Evolutionary conservation across 1,284 basidiomycete genomes (phyloP), one percentile per base, ranked within the genome.

Genomic region (Apiotrichum gamsii): DNA sequence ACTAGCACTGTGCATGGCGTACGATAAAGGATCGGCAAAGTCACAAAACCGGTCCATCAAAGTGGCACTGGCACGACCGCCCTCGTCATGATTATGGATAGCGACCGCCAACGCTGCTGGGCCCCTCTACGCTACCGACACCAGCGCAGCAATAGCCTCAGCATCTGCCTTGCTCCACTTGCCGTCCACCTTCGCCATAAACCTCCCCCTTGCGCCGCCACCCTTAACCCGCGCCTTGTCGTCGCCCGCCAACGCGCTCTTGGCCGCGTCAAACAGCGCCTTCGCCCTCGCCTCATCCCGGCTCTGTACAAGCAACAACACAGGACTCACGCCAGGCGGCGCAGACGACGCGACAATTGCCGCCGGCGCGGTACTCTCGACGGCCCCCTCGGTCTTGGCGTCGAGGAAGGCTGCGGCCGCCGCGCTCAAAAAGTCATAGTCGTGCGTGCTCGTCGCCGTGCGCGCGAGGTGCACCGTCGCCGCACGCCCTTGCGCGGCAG

Each of bases 241-340:
- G 37, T 48, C 52, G 81, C 82, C 4, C 81, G 83, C 70, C 24
- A 67, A 35, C 1, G 36, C 51, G 2, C 62, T 57, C 65, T 82
- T 86, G 47, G 87, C 57, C 21, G 77, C 56, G 29, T 77, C 76
- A 10, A 76, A 82, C 1, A 72, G 70, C 47, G 72, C 71, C 69
- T 84, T 85, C 18, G 84, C 82, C 8, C 74, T 69, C 72, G 75
- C 54, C 79, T 58, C 80, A 45, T 82, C 78, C 4, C 77, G 78
- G 2, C 82, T 80, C 51, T 82, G 69, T 3, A 84, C 70, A 36
- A 86, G 66, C 21, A 86, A 72, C 21, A 84, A 66, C 0, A 58
- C 60, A n/a, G 72, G 60, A 2, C 53, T 44, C 13, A 40, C 28
- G 1, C 58, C 54, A 14, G 57, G 55, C 13, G 62, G 56, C 3